Percentiles rank a stretch among this genome's conserved stretches.
Evolutionary conservation across 345 rosid species (phyloP).

Genomic region (Linum usitatissimum): DNA sequence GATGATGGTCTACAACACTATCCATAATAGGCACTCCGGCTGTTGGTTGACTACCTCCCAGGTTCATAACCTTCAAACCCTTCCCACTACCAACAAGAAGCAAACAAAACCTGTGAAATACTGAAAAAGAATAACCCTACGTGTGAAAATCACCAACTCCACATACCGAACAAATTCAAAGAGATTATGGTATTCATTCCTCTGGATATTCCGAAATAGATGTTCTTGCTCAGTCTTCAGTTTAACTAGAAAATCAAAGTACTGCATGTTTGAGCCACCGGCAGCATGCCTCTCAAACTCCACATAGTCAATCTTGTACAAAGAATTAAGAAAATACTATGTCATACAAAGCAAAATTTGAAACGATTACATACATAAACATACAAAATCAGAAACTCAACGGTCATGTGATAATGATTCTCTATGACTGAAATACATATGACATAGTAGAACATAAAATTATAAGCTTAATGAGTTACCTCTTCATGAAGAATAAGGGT

Average conservation of each 20-base stretch:
- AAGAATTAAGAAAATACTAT: neutral
- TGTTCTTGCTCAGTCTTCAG: constrained; percentile 93
- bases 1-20: constrained; percentile 73
- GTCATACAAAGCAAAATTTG: constrained; percentile 4
- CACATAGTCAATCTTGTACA: constrained; percentile 71
- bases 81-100: constrained; percentile 43
- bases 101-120: constrained; percentile 6
- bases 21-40: constrained; percentile 73
- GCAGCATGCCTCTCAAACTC: constrained; percentile 99
- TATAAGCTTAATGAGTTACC: constrained; percentile 27
- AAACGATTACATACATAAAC: neutral
- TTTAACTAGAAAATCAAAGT: constrained; percentile 89
- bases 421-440: neutral
- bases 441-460: neutral
- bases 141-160: neutral
- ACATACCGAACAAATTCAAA: constrained; percentile 74
- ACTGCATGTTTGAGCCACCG: constrained; percentile 98
- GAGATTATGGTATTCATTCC: constrained; percentile 89
- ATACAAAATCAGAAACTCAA: neutral
- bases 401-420: neutral
- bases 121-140: neutral
- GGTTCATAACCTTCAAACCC: constrained; percentile 87
- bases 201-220: constrained; percentile 89
- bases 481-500: constrained; percentile 97
- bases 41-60: constrained; percentile 45